Evolutionary conservation across 2,329 filamentous ascomycete species (phyloP), one percentile per base, ranked within the genome.

Genomic region (Zasmidium angulare): DNA sequence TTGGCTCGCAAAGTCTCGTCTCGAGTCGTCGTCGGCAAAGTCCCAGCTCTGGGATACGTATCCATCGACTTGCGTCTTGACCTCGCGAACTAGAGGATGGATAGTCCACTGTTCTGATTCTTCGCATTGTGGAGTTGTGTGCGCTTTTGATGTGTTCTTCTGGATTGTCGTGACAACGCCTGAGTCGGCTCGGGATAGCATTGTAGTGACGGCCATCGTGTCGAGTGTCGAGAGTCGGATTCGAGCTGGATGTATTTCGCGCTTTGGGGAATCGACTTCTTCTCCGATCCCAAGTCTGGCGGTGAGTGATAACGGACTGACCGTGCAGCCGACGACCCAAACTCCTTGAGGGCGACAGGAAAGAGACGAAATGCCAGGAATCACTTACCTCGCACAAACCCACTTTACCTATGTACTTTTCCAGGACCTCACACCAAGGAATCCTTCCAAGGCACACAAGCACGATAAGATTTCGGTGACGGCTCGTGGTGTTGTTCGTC

Each of bases 31-130:
- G 21, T 50, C 50, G 14, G 17, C 50, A n/a, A 58, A 58, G n/a
- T 50, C 46, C 56, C 56, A 58, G 24, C 46, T 53, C 23, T 36
- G 14, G 1, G 53, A 26, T 11, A 58, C 50, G 23, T 58, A 58
- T 7, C 50, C 56, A 19, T 58, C 40, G 24, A 31, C 47, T 7
- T 48, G 29, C 9, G 4, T 26, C 14, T 26, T 22, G 14, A 58
- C 50, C 14, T 47, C 19, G 17, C 53, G 50, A 21, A 50, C 40
- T 20, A 53, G 21, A 3, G 51, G 50, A 40, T 52, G 46, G 4
- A 26, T 22, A 4, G 46, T 49, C 46, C 7, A 17, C 36, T 43
- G 36, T 43, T 43, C 36, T 43, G 36, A 17, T 17, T 43, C 36
- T 43, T 43, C 36, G 36, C n/a, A 43, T 4, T 43, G 12, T 43